phyloP scores from a whole-genome alignment of 768 basidiomycete genomes.

The Kwoniella bestiolae region DNA sequence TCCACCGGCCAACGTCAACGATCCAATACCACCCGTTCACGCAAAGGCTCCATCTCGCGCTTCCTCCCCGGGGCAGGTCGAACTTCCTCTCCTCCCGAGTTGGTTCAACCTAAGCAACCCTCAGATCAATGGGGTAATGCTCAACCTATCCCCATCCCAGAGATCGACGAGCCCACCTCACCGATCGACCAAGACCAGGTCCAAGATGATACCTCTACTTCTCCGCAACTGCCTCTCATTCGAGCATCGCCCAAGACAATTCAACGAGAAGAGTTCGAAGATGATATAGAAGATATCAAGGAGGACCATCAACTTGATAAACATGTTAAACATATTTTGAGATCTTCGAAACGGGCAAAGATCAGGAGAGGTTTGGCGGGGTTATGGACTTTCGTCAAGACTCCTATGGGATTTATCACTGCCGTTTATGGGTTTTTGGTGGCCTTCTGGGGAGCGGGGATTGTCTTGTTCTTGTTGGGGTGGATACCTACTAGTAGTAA shows the following conservation, averaged over 20 bases:
- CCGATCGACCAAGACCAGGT: background rate
- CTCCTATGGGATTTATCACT: conserved; percentile 74
- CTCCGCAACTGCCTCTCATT: background rate
- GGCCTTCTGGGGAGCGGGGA: conserved; percentile 87
- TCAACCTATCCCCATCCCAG: conserved; percentile 14
- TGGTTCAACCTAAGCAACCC: background rate
- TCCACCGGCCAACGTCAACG: background rate
- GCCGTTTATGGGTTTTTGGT: conserved; percentile 77
- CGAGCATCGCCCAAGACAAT: background rate
- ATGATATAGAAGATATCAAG: conserved; percentile 30
- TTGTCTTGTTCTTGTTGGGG: conserved; percentile 69
- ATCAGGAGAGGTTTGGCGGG: conserved; percentile 68
- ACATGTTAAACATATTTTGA: conserved; percentile 77
- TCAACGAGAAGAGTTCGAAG: conserved; percentile 19
- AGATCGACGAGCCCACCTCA: conserved; percentile 1
- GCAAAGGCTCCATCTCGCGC: conserved; percentile 12
- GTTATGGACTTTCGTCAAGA: conserved; percentile 81
- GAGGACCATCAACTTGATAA: conserved; percentile 65
- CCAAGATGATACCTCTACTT: background rate
- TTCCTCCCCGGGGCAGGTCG: background rate
- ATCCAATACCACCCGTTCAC: conserved; percentile 16
- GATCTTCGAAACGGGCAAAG: conserved; percentile 62
- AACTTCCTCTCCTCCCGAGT: background rate
- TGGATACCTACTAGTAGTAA: conserved; percentile 72
- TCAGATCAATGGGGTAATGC: conserved; percentile 1